Conservation (phyloP, 768 basidiomycete genomes). For the Lactarius sanguifluus region DNA sequence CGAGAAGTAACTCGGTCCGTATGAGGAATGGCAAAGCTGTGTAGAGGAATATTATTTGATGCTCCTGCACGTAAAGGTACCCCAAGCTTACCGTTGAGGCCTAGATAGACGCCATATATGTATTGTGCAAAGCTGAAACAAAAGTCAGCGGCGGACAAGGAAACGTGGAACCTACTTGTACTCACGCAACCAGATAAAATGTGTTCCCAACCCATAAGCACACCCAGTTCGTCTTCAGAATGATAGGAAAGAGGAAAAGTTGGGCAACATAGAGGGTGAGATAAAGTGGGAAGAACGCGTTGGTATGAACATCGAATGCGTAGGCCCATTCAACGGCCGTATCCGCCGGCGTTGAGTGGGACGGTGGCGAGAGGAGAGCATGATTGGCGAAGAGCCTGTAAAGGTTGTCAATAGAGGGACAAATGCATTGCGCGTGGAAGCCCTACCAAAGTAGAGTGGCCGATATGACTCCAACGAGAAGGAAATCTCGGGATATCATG, state of each 20-base stretch:
- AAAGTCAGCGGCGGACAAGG: neutral
- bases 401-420: slow-evolving; percentile 26
- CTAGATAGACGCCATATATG: slow-evolving; percentile 87
- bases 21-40: slow-evolving; percentile 92
- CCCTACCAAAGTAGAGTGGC: slow-evolving; percentile 77
- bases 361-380: slow-evolving; percentile 66
- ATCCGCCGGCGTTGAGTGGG: slow-evolving; percentile 68
- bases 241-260: slow-evolving; percentile 78
- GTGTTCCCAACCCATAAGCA: slow-evolving; percentile 93
- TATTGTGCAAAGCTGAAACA: slow-evolving; percentile 79
- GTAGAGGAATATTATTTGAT: slow-evolving; percentile 22
- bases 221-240: slow-evolving; percentile 88
- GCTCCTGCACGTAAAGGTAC: slow-evolving; percentile 6
- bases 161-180: slow-evolving; percentile 24
- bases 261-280: slow-evolving; percentile 88
- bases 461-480: slow-evolving; percentile 70
- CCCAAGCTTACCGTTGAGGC: slow-evolving; percentile 64
- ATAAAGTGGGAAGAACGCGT: slow-evolving; percentile 94
- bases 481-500: slow-evolving; percentile 89
- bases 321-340: slow-evolving; percentile 88
- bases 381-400: slow-evolving; percentile 69
- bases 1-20: slow-evolving; percentile 85
- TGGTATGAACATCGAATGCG: slow-evolving; percentile 95
- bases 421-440: neutral
- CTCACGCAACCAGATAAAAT: slow-evolving; percentile 82